A percentile compares a stretch with the other conserved stretches of the same genome.
Evolutionary conservation across 768 basidiomycete genomes (phyloP).

Genomic region (Dictyophora rubrovolvata): DNA sequence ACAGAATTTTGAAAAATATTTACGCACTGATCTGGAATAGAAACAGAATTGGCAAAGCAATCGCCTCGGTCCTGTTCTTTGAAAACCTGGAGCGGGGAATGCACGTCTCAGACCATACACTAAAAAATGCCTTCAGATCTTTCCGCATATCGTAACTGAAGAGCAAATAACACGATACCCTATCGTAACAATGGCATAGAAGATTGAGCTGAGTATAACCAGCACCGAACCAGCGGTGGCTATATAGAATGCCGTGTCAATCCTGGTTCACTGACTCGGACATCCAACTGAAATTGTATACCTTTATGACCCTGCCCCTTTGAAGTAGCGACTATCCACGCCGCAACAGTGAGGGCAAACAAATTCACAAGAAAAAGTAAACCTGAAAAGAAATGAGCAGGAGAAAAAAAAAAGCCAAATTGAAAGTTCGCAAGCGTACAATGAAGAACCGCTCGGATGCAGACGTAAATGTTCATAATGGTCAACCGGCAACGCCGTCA

Average conservation of each 20-base stretch:
- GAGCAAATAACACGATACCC: conserved; percentile 15
- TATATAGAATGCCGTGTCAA: conserved; percentile 12
- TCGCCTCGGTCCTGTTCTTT: background rate
- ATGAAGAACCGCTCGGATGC: conserved; percentile 47
- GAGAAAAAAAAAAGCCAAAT: background rate
- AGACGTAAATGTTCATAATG: conserved; percentile 45
- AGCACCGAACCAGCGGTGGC: conserved; percentile 40
- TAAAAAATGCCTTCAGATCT: background rate
- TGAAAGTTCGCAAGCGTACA: conserved; percentile 28
- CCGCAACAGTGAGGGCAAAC: conserved; percentile 43
- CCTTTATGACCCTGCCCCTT: conserved; percentile 20
- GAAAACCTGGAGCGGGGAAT: background rate
- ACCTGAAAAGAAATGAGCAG: conserved; percentile 20
- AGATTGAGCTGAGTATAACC: conserved; percentile 34
- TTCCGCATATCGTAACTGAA: background rate
- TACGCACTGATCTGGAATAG: conserved; percentile 2
- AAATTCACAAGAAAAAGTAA: conserved; percentile 42
- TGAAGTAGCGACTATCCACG: conserved; percentile 43
- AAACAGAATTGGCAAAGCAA: background rate
- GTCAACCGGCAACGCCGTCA: conserved; percentile 4
- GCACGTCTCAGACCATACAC: conserved; percentile 6
- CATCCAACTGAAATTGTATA: background rate
- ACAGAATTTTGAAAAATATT: background rate
- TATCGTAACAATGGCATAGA: conserved; percentile 22
- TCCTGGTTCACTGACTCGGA: conserved; percentile 5